Evolutionary conservation across 768 basidiomycete genomes (phyloP).

Genomic region (Phlebiopsis flavidoalba): DNA sequence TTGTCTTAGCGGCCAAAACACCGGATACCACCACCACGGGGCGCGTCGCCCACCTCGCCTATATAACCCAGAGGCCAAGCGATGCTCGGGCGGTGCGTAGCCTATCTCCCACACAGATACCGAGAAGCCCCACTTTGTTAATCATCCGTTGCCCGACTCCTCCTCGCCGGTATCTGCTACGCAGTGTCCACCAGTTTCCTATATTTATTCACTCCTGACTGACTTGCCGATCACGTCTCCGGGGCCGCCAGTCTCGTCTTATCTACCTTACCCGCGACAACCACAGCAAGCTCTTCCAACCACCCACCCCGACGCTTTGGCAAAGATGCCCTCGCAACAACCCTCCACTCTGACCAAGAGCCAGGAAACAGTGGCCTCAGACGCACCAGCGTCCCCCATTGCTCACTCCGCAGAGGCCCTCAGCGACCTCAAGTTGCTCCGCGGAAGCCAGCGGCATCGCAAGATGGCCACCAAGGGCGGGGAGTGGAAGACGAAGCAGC

Average conservation of each 20-base stretch:
- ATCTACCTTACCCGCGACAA: neutral
- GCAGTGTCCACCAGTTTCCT: neutral
- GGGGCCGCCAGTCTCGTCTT: neutral
- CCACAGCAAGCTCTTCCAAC: neutral
- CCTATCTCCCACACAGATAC: neutral
- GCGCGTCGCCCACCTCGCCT: neutral
- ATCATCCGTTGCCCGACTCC: neutral
- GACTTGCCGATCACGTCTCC: neutral
- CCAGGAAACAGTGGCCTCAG: neutral
- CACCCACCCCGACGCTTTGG: too few relatives aligned
- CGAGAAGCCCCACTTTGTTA: neutral
- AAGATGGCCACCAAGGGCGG: neutral
- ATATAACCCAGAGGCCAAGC: neutral
- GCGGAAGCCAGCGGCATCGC: neutral
- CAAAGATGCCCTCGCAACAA: neutral
- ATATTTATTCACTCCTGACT: neutral
- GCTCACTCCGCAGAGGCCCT: neutral
- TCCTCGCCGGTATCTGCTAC: neutral
- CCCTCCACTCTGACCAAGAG: neutral
- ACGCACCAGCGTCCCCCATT: too few relatives aligned
- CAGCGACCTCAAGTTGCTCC: neutral
- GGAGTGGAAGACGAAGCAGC: neutral
- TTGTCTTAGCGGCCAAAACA: neutral
- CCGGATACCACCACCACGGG: neutral
- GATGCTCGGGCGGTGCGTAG: neutral